Percentiles rank a stretch among this genome's conserved stretches.
These are phyloP conservation scores for Eragrostis nindensis DNA, from an alignment of 176 grass and related monocot species.

Conservation along the genomic window DNA sequence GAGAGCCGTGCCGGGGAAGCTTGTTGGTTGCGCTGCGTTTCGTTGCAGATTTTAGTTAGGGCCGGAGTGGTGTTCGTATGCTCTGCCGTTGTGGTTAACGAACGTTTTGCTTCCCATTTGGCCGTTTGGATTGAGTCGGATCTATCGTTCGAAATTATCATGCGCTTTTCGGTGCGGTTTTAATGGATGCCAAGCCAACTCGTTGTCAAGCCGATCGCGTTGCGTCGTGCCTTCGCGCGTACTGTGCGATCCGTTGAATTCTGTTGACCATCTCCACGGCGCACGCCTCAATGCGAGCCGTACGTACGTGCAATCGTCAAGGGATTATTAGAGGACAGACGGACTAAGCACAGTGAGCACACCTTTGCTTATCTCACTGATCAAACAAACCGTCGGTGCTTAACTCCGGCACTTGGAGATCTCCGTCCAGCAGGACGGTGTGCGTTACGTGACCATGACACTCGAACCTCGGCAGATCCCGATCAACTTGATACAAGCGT, in stretches of 20 bases:
- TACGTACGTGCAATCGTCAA: neutral
- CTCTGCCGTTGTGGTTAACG: neutral
- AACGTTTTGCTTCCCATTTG: neutral
- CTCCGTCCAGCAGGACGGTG: neutral
- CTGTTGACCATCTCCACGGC: neutral
- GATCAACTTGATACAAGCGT: too few species aligned
- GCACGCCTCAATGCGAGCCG: neutral
- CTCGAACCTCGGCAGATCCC: neutral
- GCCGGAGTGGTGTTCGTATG: too few species aligned
- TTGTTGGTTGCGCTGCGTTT: neutral
- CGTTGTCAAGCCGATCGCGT: too few species aligned
- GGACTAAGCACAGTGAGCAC: neutral
- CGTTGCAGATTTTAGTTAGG: too few species aligned
- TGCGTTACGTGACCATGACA: constrained; percentile 9
- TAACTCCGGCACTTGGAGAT: neutral
- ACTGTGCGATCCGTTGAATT: neutral
- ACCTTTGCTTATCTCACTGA: neutral
- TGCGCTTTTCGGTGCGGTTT: constrained; percentile 12
- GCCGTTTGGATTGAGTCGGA: neutral
- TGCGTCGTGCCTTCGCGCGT: neutral
- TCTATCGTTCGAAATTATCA: neutral
- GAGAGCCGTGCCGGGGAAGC: constrained; percentile 22
- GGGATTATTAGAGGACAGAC: neutral
- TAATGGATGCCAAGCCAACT: neutral
- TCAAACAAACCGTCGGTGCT: constrained; percentile 17